These are phyloP conservation scores for Boletus bicolor DNA, from an alignment of 768 basidiomycete genomes.

Conservation along the genomic window DNA sequence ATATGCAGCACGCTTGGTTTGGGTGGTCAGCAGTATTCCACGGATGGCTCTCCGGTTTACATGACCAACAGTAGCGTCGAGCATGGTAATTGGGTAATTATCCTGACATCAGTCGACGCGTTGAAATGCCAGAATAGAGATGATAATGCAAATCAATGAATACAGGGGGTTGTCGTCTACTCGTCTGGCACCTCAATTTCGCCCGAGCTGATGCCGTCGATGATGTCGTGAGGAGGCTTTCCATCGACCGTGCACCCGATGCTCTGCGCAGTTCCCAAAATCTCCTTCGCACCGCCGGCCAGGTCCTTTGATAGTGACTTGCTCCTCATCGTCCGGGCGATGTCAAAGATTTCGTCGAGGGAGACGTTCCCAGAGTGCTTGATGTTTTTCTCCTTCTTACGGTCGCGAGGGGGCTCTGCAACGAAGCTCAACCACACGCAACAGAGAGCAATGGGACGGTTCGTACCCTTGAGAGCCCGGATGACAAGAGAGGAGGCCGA, in stretches of 20 bases:
- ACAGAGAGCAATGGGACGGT: background rate
- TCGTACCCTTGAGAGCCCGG: conserved; percentile 91
- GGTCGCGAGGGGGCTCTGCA: conserved; percentile 95
- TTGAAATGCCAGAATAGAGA: conserved; percentile 12
- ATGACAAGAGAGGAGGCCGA: conserved; percentile 97
- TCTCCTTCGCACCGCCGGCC: conserved; percentile 91
- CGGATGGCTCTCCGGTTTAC: background rate
- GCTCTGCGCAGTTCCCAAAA: conserved; percentile 95
- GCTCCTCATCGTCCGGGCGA: conserved; percentile 92
- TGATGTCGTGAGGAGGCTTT: conserved; percentile 87
- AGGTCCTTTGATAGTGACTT: conserved; percentile 94
- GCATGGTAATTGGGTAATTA: background rate
- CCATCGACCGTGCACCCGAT: conserved; percentile 97
- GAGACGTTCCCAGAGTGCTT: conserved; percentile 95
- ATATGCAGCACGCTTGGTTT: background rate
- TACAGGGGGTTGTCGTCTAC: conserved; percentile 42
- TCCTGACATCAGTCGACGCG: background rate
- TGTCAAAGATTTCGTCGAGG: conserved; percentile 90
- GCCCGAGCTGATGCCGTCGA: conserved; percentile 80
- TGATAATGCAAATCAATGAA: conserved; percentile 14
- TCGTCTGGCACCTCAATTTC: conserved; percentile 85
- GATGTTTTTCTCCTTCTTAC: conserved; percentile 99
- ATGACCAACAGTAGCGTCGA: background rate
- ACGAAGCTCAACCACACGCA: background rate
- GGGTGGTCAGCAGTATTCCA: background rate